Percentiles rank a stretch among this genome's conserved stretches.
phyloP scores from a whole-genome alignment of 2,329 filamentous ascomycete genomes.

The Sphaerulina populicola region DNA sequence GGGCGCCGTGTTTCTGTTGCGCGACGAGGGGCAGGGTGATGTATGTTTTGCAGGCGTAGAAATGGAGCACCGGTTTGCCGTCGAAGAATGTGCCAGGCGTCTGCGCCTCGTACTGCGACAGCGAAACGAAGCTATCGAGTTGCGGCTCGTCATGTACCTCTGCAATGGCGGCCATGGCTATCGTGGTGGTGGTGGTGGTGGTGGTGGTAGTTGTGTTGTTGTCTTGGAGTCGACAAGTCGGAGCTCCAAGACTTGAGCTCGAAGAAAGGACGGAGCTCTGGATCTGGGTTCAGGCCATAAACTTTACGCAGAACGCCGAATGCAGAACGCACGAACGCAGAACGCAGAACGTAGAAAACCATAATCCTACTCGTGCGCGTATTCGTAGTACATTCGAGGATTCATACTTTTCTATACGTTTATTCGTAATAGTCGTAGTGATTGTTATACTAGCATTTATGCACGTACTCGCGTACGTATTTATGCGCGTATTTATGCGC shows the following conservation, averaged over 20 bases:
- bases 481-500: too few species aligned
- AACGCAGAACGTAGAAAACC: too few species aligned
- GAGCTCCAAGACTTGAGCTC: not conserved
- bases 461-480: too few species aligned
- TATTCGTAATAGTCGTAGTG: too few species aligned
- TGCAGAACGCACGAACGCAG: too few species aligned
- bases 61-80: slow-evolving; percentile 63
- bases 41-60: slow-evolving; percentile 44
- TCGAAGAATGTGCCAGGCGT: slow-evolving; percentile 66
- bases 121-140: slow-evolving; percentile 45
- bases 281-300: too few species aligned
- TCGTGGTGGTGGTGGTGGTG: not conserved
- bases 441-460: too few species aligned
- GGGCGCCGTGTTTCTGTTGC: slow-evolving; percentile 3
- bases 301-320: too few species aligned
- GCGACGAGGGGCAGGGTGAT: not conserved
- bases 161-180: not conserved
- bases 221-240: too few species aligned
- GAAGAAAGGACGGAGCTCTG: not conserved
- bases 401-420: too few species aligned
- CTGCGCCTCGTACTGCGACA: slow-evolving; percentile 61
- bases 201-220: not conserved
- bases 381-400: too few species aligned
- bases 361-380: too few species aligned
- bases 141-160: not conserved